Evolutionary conservation across 805 yeast genomes (phyloP), one percentile per base, ranked within the genome.

Genomic region (Candida sithepensis): DNA sequence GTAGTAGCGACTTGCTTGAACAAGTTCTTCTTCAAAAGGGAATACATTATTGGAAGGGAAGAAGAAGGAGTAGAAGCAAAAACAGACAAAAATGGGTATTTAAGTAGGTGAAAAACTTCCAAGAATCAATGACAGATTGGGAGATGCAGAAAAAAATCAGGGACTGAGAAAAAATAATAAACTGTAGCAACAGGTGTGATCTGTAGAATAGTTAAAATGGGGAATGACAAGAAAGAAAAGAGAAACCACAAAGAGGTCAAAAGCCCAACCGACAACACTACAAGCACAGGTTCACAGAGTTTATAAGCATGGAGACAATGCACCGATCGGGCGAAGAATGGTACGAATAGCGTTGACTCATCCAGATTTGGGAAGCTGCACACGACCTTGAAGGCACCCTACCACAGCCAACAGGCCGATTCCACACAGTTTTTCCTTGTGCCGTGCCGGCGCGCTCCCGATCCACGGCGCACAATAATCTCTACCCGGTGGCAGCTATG

Each of bases 11-110:
- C 34, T n/a, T 30, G 7, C 14, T 30, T 30, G 16, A 42, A 18
- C 13, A 45, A 13, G 9, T 44, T 36, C 42, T 24, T 48, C 34
- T 44, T 44, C 19, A 48, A 4, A 5, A 28, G 23, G 19, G 42
- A 38, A 16, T 28, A 48, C 51, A 47, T 47, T 18, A 14, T 26
- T 28, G 20, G 19, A 20, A 34, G 34, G 13, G 22, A 30, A 14
- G 14, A n/a, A 14, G 16, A 30, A 30, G 6, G 34, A 12, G 14
- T 5, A 30, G 14, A 30, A 30, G 16, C 6, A 14, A 30, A 30
- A 30, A 30, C 34, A 6, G 16, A 14, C 8, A 14, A 14, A n/a
- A 10, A 30, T 30, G 8, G 8, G 14, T 12, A 7, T 12, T 10
- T 10, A 30, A 6, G 16, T 12, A 14, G 14, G 16, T 30, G 34